These are phyloP conservation scores for Myxozyma geophila DNA, from an alignment of 805 yeast genomes.

Conservation along the genomic window DNA sequence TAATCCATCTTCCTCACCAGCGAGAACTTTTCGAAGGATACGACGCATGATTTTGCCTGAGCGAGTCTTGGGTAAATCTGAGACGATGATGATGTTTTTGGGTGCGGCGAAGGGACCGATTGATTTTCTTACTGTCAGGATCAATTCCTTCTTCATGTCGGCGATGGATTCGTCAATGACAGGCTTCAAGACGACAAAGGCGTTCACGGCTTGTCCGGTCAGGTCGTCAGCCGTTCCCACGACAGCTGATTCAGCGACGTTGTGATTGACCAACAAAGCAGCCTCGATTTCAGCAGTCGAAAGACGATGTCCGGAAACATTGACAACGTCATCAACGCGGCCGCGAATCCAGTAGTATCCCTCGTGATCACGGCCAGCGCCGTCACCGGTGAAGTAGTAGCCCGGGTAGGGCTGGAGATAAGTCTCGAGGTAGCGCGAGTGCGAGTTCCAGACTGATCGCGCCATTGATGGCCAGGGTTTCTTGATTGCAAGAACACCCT, in stretches of 20 bases:
- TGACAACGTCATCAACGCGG: constrained; percentile 97
- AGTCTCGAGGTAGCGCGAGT: constrained; percentile 83
- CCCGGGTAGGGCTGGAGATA: constrained; percentile 93
- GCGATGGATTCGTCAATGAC: constrained; percentile 47
- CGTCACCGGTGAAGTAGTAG: constrained; percentile 95
- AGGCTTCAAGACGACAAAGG: constrained; percentile 83
- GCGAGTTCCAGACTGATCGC: constrained; percentile 90
- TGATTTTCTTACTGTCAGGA: constrained; percentile 86
- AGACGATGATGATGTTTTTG: constrained; percentile 77
- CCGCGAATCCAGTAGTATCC: constrained; percentile 98
- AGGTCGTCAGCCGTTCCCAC: constrained; percentile 93
- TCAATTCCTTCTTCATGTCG: constrained; percentile 67
- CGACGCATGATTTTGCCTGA: constrained; percentile 99
- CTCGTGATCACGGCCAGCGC: constrained; percentile 96
- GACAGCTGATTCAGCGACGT: constrained; percentile 94
- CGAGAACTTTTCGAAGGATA: constrained; percentile 87
- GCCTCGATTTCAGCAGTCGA: constrained; percentile 99
- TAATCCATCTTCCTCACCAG: constrained; percentile 88
- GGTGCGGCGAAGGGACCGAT: constrained; percentile 97
- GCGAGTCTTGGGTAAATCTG: constrained; percentile 96
- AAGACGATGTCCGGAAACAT: constrained; percentile 95
- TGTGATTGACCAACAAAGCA: constrained; percentile 75
- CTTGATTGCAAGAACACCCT: constrained; percentile 91
- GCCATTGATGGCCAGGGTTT: constrained; percentile 99
- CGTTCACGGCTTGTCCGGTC: constrained; percentile 97